These are phyloP conservation scores for Miscanthus sacchariflorus DNA, from an alignment of 202 grass and related monocot species.

Conservation along the genomic window DNA sequence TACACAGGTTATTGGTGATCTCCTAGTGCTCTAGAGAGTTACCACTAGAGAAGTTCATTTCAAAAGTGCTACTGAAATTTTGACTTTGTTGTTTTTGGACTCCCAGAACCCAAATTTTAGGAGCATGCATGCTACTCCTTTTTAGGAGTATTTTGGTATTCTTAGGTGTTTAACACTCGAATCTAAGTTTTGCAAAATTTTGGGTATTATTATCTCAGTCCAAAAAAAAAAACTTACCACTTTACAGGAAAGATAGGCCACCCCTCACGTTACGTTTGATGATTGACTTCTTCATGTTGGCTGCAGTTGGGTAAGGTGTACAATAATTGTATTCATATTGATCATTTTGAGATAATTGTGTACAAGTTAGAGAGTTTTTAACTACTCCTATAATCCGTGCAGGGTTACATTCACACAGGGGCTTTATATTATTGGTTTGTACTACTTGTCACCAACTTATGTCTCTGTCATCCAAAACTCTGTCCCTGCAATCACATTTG, in stretches of 20 bases:
- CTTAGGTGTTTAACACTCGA: too few species aligned
- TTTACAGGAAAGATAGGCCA: neutral
- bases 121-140: too few species aligned
- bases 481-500: slow-evolving; percentile 9
- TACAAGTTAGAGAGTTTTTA: neutral
- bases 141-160: too few species aligned
- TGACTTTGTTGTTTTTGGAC: neutral
- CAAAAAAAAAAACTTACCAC: neutral
- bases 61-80: neutral
- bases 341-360: neutral
- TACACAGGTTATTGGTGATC: neutral
- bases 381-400: neutral
- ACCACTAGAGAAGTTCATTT: neutral
- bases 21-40: neutral
- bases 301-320: neutral
- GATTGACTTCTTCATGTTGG: neutral
- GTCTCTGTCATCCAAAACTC: slow-evolving; percentile 22
- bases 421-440: slow-evolving; percentile 13
- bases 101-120: too few species aligned
- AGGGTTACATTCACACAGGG: slow-evolving; percentile 15
- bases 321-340: neutral
- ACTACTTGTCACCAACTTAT: slow-evolving; percentile 19
- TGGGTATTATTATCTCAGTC: too few species aligned
- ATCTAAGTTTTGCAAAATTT: too few species aligned
- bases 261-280: neutral